Evolutionary conservation across 1,284 basidiomycete genomes (phyloP).

Genomic region (Heliocybe sulcata): DNA sequence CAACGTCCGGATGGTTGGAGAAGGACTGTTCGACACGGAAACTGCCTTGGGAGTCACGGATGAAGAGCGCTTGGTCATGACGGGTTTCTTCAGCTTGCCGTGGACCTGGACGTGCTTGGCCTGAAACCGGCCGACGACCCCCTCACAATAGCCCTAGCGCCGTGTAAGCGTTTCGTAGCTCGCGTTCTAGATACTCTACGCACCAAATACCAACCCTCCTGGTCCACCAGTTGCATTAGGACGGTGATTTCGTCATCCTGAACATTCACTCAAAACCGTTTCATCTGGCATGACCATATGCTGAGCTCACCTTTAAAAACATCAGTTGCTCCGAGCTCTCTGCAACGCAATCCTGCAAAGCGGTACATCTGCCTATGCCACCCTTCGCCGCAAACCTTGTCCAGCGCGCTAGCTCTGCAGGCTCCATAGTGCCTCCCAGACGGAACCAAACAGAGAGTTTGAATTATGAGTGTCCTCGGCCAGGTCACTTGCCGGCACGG

Average conservation of each 20-base stretch:
- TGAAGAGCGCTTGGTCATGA: slow-evolving; percentile 59
- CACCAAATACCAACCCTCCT: slow-evolving; percentile 55
- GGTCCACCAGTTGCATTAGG: slow-evolving; percentile 62
- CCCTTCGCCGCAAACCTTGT: slow-evolving; percentile 76
- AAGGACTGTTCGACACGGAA: slow-evolving; percentile 13
- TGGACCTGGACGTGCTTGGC: slow-evolving; percentile 66
- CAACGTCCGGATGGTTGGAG: slow-evolving; percentile 5
- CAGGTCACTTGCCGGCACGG: neutral
- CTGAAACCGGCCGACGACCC: slow-evolving; percentile 80
- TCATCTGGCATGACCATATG: neutral
- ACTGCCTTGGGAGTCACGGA: slow-evolving; percentile 16
- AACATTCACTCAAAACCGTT: neutral
- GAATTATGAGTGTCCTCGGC: neutral
- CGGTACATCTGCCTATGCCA: slow-evolving; percentile 73
- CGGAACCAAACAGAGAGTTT: neutral
- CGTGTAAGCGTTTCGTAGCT: slow-evolving; percentile 3
- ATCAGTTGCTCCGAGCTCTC: slow-evolving; percentile 77
- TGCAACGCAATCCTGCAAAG: slow-evolving; percentile 70
- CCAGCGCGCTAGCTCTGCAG: slow-evolving; percentile 68
- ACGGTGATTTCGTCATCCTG: slow-evolving; percentile 79
- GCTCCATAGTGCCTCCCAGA: slow-evolving; percentile 42
- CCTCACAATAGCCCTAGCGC: slow-evolving; percentile 64
- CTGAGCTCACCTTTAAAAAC: slow-evolving; percentile 66
- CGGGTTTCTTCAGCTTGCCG: slow-evolving; percentile 71
- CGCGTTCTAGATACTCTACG: slow-evolving; percentile 17